Evolutionary conservation across 805 yeast species (phyloP).

Genomic region (Candida ovalis): DNA sequence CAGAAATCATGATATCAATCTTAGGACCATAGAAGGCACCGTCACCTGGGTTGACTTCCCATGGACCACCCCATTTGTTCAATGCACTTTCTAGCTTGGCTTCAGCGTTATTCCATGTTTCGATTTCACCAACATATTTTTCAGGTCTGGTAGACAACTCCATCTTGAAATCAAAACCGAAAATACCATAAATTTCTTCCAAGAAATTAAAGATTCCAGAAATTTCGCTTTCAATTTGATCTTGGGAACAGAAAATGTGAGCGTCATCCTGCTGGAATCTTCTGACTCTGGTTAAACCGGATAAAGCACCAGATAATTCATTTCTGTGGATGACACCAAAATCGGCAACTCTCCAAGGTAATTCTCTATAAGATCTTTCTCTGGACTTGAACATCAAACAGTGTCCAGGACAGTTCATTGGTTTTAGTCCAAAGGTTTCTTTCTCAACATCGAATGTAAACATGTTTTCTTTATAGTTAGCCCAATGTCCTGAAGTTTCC

Average conservation of each 20-base stretch:
- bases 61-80: conserved; percentile 78
- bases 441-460: conserved; percentile 95
- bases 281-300: conserved; percentile 95
- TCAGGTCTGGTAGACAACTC: conserved; percentile 97
- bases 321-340: conserved; percentile 97
- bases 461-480: conserved; percentile 95
- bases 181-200: conserved; percentile 79
- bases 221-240: conserved; percentile 86
- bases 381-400: conserved; percentile 88
- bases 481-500: conserved; percentile 99
- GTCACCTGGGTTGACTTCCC: conserved; percentile 96
- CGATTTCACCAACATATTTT: conserved; percentile 89
- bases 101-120: conserved; percentile 94
- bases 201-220: conserved; percentile 82
- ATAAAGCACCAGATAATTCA: conserved; percentile 91
- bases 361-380: conserved; percentile 93
- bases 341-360: conserved; percentile 99
- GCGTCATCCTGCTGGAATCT: conserved; percentile 99
- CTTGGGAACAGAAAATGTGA: conserved; percentile 92
- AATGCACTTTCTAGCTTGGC: conserved; percentile 76
- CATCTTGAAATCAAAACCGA: conserved; percentile 95
- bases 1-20: conserved; percentile 94
- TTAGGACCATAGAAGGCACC: conserved; percentile 97
- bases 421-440: conserved; percentile 91
- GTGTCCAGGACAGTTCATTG: conserved; percentile 92